These are phyloP conservation scores for Wickerhamiella lipophila DNA, from an alignment of 805 yeast genomes.

Conservation along the genomic window DNA sequence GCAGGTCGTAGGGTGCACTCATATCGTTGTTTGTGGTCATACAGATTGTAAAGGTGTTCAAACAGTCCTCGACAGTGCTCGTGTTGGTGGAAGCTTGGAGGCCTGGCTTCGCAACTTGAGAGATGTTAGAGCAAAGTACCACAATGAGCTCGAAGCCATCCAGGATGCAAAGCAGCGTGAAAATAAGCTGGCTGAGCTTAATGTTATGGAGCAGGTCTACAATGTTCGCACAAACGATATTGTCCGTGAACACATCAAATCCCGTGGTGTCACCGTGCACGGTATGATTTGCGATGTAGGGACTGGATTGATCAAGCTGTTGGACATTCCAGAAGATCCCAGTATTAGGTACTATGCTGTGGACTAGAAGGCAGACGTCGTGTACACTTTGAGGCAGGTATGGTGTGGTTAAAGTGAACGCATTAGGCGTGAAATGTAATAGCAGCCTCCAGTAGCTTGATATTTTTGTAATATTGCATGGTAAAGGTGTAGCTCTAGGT, in stretches of 20 bases:
- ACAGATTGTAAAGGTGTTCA: constrained; percentile 90
- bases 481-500: no score
- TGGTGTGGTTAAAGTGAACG: no score
- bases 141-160: constrained; percentile 37
- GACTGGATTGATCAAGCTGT: constrained; percentile 47
- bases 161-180: constrained; percentile 43
- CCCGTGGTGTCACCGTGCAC: constrained; percentile 58
- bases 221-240: constrained; percentile 50
- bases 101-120: constrained; percentile 58
- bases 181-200: constrained; percentile 56
- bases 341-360: constrained; percentile 17
- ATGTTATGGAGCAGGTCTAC: constrained; percentile 59
- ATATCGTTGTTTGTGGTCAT: constrained; percentile 83
- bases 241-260: constrained; percentile 51
- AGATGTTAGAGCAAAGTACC: constrained; percentile 52
- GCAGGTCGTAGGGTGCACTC: constrained; percentile 66
- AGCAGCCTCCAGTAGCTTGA: no score
- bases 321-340: constrained; percentile 31
- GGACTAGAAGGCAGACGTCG: constrained; percentile 7
- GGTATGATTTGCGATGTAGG: constrained; percentile 78
- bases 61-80: constrained; percentile 57
- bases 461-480: no score
- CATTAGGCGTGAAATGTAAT: no score
- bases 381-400: background rate
- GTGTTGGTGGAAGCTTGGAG: constrained; percentile 55